Conservation (phyloP, 164 flowering plant genomes). For the Houttuynia cordata region DNA sequence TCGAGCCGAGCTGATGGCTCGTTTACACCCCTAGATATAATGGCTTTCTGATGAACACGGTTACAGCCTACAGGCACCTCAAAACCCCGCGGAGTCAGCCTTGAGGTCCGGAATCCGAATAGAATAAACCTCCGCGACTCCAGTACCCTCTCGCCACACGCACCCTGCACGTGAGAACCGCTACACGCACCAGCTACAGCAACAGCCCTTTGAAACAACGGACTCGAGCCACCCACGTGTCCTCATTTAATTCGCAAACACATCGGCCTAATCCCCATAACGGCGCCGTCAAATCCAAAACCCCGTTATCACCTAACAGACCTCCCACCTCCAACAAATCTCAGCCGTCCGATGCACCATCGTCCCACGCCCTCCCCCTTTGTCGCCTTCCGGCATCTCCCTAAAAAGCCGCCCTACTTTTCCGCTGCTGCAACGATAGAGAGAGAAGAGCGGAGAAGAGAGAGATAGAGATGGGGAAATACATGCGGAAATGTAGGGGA, state of each 20-base stretch:
- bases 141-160: too few relatives aligned
- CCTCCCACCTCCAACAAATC: slow-evolving; percentile 16
- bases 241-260: neutral
- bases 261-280: slow-evolving; percentile 4
- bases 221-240: neutral
- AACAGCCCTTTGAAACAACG: neutral
- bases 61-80: too few relatives aligned
- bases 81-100: too few relatives aligned
- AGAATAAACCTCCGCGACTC: too few relatives aligned
- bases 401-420: slow-evolving; percentile 5
- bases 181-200: too few relatives aligned
- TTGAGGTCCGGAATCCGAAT: too few relatives aligned
- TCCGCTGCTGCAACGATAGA: neutral
- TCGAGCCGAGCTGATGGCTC: too few relatives aligned
- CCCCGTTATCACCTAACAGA: slow-evolving; percentile 24
- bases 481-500: slow-evolving; percentile 20
- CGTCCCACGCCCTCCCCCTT: slow-evolving; percentile 3
- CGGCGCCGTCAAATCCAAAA: slow-evolving; percentile 28
- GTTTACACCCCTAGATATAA: too few relatives aligned
- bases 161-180: too few relatives aligned
- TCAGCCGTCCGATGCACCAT: slow-evolving; percentile 14
- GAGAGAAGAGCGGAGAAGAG: neutral
- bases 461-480: slow-evolving; percentile 16
- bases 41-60: too few relatives aligned
- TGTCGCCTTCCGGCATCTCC: slow-evolving; percentile 2